Evolutionary conservation across 2,329 filamentous ascomycete species (phyloP).

Genomic region (Arthrobotrys sphaeroides): DNA sequence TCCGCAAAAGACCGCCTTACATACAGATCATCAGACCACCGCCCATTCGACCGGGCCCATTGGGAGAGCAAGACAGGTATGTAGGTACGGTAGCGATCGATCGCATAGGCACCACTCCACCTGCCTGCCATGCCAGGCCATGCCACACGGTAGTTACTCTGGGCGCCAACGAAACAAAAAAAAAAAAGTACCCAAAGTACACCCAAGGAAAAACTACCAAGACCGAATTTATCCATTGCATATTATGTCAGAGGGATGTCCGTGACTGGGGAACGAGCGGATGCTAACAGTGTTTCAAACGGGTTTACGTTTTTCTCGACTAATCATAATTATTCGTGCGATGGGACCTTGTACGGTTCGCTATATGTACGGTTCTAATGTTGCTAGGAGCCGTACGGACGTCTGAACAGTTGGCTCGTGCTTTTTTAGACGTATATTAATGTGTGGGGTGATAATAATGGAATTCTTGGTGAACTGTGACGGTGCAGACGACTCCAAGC

Average conservation of each 20-base stretch:
- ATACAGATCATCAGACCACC: slow-evolving; percentile 7
- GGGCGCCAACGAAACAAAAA: not conserved
- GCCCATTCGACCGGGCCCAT: slow-evolving; percentile 7
- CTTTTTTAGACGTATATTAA: slow-evolving; percentile 25
- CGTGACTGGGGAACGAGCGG: not conserved
- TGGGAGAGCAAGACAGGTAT: slow-evolving; percentile 1
- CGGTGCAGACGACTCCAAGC: not conserved
- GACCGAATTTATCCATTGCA: slow-evolving; percentile 39
- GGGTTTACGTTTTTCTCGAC: not conserved
- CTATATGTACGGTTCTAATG: not conserved
- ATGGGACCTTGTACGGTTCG: not conserved
- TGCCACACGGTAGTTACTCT: not conserved
- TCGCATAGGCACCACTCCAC: not conserved
- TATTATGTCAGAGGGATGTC: slow-evolving; percentile 38
- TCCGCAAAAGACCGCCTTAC: not conserved
- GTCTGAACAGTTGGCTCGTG: slow-evolving; percentile 49
- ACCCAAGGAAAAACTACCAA: not conserved
- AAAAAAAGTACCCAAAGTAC: not conserved
- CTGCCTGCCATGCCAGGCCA: not conserved
- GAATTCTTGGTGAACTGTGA: not conserved
- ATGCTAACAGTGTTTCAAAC: slow-evolving; percentile 37
- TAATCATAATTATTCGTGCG: slow-evolving; percentile 29
- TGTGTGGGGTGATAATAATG: slow-evolving; percentile 11
- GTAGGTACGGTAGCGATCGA: slow-evolving; percentile 24
- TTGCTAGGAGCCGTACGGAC: too few relatives aligned